Evolutionary conservation across 345 rosid genomes (phyloP).

Genomic region (Melaleuca quinquenervia): DNA sequence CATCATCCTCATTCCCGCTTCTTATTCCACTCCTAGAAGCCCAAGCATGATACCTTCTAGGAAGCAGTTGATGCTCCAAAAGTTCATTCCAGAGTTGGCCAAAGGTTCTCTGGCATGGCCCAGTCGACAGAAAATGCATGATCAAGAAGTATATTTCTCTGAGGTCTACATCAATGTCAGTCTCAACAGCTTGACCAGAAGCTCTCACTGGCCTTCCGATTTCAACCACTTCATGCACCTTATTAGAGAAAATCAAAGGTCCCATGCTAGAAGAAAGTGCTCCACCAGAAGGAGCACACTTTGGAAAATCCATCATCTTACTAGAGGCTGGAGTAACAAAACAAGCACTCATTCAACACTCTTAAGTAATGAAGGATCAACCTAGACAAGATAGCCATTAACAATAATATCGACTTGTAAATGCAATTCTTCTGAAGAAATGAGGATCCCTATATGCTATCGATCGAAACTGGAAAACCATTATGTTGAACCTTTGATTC

Average conservation of each 20-base stretch:
- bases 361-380: not conserved
- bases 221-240: constrained; percentile 26
- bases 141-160: constrained; percentile 87
- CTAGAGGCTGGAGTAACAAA: not conserved
- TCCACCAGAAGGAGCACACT: constrained; percentile 26
- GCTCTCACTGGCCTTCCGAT: constrained; percentile 34
- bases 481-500: not conserved
- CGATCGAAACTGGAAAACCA: not conserved
- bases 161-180: constrained; percentile 52
- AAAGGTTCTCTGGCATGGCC: constrained; percentile 69
- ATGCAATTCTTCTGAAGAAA: not conserved
- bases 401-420: not conserved
- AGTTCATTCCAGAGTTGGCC: constrained; percentile 56
- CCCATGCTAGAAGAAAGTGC: constrained; percentile 39
- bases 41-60: constrained; percentile 95
- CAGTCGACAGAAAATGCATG: constrained; percentile 76
- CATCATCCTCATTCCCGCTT: constrained; percentile 41
- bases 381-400: not conserved
- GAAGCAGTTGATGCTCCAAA: constrained; percentile 75
- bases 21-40: constrained; percentile 58
- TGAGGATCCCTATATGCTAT: not conserved
- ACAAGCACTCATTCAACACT: not conserved
- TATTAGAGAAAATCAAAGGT: constrained; percentile 24
- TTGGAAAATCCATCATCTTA: constrained; percentile 43
- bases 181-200: constrained; percentile 14